phyloP scores from a whole-genome alignment of 2,329 filamentous ascomycete genomes.

The Coniochaeta sp. region DNA sequence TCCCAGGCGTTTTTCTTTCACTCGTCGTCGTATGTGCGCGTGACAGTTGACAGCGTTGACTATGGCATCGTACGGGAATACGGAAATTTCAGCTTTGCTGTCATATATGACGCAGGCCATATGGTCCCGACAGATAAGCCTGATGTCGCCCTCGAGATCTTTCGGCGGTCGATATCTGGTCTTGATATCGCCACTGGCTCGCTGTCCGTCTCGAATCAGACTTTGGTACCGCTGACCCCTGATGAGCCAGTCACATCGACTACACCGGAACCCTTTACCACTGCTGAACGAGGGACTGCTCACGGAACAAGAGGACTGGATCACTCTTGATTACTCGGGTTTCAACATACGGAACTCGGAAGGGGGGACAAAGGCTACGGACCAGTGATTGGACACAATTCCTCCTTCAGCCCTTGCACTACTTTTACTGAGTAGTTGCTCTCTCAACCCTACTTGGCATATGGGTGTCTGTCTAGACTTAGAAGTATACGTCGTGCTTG shows the following conservation, averaged over 20 bases:
- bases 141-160: conserved; percentile 16
- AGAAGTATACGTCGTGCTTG: too few species aligned
- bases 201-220: background rate
- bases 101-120: conserved; percentile 50
- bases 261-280: background rate
- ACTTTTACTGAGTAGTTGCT: conserved; percentile 18
- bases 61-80: conserved; percentile 59
- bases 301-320: too few species aligned
- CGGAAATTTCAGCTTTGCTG: conserved; percentile 56
- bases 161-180: conserved; percentile 16
- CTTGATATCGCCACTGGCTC: conserved; percentile 17
- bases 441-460: too few species aligned
- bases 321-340: too few species aligned
- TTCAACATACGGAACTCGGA: background rate
- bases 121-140: conserved; percentile 22
- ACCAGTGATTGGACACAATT: too few species aligned
- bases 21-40: conserved; percentile 54
- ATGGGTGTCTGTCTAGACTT: too few species aligned
- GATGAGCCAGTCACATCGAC: background rate
- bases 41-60: conserved; percentile 52
- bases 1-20: conserved; percentile 42
- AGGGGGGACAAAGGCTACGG: too few species aligned
- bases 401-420: conserved; percentile 19
- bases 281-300: too few species aligned
- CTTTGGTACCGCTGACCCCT: background rate